Evolutionary conservation across 2,329 filamentous ascomycete species (phyloP).

Genomic region (Microcyclosporella mali): DNA sequence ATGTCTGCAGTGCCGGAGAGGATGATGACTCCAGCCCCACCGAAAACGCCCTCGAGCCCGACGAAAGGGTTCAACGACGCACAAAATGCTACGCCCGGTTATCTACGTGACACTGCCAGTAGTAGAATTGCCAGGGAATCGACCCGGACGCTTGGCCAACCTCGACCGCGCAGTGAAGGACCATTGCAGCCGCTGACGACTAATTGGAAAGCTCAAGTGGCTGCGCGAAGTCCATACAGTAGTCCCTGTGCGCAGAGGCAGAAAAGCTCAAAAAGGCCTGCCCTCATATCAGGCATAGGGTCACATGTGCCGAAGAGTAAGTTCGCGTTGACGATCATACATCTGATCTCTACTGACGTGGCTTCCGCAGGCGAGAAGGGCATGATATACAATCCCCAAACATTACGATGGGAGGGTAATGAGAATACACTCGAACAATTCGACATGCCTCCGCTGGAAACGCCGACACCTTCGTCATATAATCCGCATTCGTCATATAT

Average conservation of each 20-base stretch:
- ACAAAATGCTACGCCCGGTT: constrained; percentile 51
- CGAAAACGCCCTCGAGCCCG: constrained; percentile 50
- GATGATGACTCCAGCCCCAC: constrained; percentile 42
- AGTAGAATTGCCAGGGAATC: constrained; percentile 57
- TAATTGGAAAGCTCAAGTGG: constrained; percentile 55
- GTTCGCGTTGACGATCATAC: constrained; percentile 27
- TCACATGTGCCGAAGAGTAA: constrained; percentile 75
- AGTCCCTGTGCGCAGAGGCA: constrained; percentile 46
- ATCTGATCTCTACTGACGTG: background rate
- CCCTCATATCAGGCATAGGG: constrained; percentile 79
- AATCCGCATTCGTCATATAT: constrained; percentile 25
- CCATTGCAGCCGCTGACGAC: constrained; percentile 49
- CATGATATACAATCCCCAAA: constrained; percentile 88
- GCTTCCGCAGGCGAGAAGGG: constrained; percentile 67
- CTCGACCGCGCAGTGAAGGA: constrained; percentile 40
- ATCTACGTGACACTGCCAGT: constrained; percentile 61
- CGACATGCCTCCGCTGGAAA: constrained; percentile 46
- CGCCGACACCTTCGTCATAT: constrained; percentile 30
- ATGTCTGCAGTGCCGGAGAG: constrained; percentile 36
- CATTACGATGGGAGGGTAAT: constrained; percentile 92
- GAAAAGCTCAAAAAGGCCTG: constrained; percentile 56
- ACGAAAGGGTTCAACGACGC: constrained; percentile 37
- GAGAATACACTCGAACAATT: constrained; percentile 78
- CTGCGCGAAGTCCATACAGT: constrained; percentile 45
- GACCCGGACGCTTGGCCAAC: constrained; percentile 40